Evolutionary conservation across 345 rosid genomes (phyloP).

Genomic region (Gossypium bickii): DNA sequence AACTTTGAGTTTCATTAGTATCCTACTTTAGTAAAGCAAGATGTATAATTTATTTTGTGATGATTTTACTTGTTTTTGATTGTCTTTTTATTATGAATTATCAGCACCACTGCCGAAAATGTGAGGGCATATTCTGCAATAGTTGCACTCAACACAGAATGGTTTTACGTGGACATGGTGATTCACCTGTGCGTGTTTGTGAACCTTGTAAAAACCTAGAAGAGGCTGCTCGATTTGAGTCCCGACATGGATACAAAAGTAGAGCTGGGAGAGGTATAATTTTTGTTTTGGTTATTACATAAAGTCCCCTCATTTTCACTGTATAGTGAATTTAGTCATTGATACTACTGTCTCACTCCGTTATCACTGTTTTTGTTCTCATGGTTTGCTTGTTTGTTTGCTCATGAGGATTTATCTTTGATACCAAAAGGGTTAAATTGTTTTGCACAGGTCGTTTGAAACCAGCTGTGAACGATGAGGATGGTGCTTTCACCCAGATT

Average conservation of each 20-base stretch:
- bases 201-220: slow-evolving; percentile 88
- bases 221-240: slow-evolving; percentile 88
- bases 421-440: slow-evolving; percentile 1
- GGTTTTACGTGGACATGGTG: slow-evolving; percentile 87
- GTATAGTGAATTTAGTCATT: neutral
- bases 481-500: slow-evolving; percentile 61
- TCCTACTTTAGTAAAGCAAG: neutral
- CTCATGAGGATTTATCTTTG: neutral
- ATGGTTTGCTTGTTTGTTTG: neutral
- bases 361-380: neutral
- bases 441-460: slow-evolving; percentile 50
- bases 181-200: slow-evolving; percentile 81
- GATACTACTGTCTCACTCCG: neutral
- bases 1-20: neutral
- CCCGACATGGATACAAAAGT: slow-evolving; percentile 58
- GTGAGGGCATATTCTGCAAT: slow-evolving; percentile 83
- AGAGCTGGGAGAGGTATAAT: slow-evolving; percentile 54
- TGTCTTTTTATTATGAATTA: slow-evolving; percentile 13
- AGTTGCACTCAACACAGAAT: slow-evolving; percentile 71
- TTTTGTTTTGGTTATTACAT: neutral
- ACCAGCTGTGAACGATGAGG: slow-evolving; percentile 40
- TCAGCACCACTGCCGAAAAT: slow-evolving; percentile 95
- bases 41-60: neutral
- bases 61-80: neutral
- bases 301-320: neutral